phyloP scores from a whole-genome alignment of 1,284 basidiomycete genomes.

The Ceratobasidium papillatum region DNA sequence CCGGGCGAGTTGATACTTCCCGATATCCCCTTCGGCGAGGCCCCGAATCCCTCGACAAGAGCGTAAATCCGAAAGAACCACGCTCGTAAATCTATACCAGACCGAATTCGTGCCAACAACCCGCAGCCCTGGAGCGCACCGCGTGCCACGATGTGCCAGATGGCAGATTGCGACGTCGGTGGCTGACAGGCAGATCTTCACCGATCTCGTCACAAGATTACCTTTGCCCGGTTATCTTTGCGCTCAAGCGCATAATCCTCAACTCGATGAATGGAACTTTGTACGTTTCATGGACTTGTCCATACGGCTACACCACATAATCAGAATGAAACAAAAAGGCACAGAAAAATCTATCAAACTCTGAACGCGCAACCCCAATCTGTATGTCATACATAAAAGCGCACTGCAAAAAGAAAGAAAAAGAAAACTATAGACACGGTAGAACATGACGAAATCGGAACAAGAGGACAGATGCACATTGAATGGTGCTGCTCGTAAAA shows the following conservation, averaged over 20 bases:
- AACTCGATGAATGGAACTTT: constrained; percentile 4
- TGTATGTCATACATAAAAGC: constrained; percentile 35
- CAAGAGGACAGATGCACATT: not conserved
- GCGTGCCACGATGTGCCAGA: not conserved
- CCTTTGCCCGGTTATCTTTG: not conserved
- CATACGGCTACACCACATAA: constrained; percentile 35
- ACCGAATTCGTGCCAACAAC: not conserved
- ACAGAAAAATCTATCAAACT: constrained; percentile 30
- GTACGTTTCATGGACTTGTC: constrained; percentile 28
- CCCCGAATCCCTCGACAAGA: not conserved
- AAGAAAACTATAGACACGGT: constrained; percentile 5
- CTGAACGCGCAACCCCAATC: constrained; percentile 8
- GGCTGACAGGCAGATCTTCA: not conserved
- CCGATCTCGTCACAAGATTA: not conserved
- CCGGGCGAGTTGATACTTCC: not conserved
- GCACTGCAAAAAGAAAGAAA: not conserved
- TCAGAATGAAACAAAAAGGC: constrained; percentile 2
- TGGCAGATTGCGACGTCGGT: not conserved
- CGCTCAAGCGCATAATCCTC: not conserved
- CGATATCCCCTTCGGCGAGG: not conserved
- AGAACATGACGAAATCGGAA: not conserved
- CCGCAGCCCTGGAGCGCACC: not conserved
- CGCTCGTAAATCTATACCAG: not conserved
- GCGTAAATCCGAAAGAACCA: not conserved
- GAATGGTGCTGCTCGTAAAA: not conserved